Evolutionary conservation across 352 stramenopile species (phyloP).

Genomic region (Elongisporangium anandrum): DNA sequence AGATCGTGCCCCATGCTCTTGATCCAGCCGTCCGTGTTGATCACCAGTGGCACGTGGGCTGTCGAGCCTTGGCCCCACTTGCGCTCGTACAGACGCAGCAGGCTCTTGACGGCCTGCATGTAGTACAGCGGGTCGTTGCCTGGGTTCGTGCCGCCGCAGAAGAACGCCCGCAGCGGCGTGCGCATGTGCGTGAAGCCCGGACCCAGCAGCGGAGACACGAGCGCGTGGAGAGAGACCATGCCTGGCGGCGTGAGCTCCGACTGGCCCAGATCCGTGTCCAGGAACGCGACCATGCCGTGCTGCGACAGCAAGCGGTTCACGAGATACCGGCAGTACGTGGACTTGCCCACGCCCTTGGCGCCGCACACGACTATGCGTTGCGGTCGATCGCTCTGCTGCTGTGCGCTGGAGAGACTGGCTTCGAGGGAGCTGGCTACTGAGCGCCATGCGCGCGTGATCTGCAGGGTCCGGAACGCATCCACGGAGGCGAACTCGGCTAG

Average conservation of each 20-base stretch:
- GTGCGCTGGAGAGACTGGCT: slow-evolving; percentile 20
- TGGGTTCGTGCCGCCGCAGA: slow-evolving; percentile 72
- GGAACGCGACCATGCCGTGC: slow-evolving; percentile 81
- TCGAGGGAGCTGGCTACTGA: slow-evolving; percentile 38
- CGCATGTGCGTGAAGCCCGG: slow-evolving; percentile 92
- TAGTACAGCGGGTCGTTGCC: slow-evolving; percentile 74
- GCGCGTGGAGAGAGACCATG: slow-evolving; percentile 88
- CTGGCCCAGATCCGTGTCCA: slow-evolving; percentile 95
- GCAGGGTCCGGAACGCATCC: slow-evolving; percentile 59
- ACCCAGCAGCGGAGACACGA: slow-evolving; percentile 86
- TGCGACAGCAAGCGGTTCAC: slow-evolving; percentile 88
- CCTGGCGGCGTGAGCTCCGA: slow-evolving; percentile 92
- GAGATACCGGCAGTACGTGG: slow-evolving; percentile 92
- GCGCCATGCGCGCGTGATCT: slow-evolving; percentile 60
- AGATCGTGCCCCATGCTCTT: slow-evolving; percentile 96
- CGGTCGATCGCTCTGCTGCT: background rate
- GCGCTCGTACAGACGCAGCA: slow-evolving; percentile 56
- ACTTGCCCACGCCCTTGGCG: slow-evolving; percentile 95
- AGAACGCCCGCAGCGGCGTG: slow-evolving; percentile 62
- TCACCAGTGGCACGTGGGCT: slow-evolving; percentile 79
- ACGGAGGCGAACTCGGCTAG: slow-evolving; percentile 47
- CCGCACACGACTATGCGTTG: slow-evolving; percentile 90
- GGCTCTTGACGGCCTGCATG: slow-evolving; percentile 62
- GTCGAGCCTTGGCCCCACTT: slow-evolving; percentile 33
- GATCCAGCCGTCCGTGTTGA: slow-evolving; percentile 98